These are phyloP conservation scores for Panicum virgatum DNA, from an alignment of 202 grass and related monocot genomes.

Conservation along the genomic window DNA sequence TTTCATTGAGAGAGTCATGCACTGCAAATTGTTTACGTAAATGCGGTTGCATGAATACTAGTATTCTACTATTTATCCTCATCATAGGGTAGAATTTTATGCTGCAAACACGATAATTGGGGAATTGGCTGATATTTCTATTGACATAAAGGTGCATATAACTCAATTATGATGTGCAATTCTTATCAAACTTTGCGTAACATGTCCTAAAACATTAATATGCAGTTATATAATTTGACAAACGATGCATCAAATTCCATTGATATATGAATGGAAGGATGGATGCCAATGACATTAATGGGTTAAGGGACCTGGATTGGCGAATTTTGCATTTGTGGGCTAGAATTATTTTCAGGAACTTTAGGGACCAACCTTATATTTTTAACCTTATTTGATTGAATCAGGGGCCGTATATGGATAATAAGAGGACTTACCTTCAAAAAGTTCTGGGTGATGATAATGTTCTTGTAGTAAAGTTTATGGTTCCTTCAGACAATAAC, in stretches of 20 bases:
- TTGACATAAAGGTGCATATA: neutral
- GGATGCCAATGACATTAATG: no score
- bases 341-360: no score
- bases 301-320: no score
- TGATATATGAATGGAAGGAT: no score
- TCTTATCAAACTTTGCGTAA: neutral
- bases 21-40: neutral
- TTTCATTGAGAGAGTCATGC: neutral
- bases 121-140: neutral
- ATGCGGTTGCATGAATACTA: neutral
- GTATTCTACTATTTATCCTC: neutral
- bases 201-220: neutral
- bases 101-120: neutral
- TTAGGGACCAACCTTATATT: no score
- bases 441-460: slow-evolving; percentile 47
- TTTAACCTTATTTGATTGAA: slow-evolving; percentile 2
- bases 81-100: neutral
- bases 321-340: no score
- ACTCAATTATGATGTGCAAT: neutral
- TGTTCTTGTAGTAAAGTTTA: slow-evolving; percentile 46
- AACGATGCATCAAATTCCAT: no score
- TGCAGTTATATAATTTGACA: neutral
- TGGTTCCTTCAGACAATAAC: neutral
- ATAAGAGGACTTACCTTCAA: slow-evolving; percentile 37
- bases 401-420: slow-evolving; percentile 45